These are phyloP conservation scores for Botrytis fabae DNA, from an alignment of 2,329 filamentous ascomycete species.

Conservation along the genomic window DNA sequence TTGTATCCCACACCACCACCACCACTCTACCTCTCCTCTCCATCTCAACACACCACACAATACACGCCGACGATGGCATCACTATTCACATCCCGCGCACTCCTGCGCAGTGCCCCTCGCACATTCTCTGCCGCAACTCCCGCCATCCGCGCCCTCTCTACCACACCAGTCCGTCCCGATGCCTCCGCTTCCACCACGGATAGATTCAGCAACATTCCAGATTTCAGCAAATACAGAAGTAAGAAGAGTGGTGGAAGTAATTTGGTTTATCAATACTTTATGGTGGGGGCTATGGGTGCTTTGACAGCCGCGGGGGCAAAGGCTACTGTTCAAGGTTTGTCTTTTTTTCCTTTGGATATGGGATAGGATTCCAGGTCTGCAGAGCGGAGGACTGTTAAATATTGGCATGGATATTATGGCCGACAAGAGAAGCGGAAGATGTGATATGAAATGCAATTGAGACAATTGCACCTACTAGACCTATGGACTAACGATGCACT, in stretches of 20 bases:
- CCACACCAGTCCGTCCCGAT: conserved; percentile 32
- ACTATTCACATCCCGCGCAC: conserved; percentile 67
- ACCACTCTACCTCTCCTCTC: conserved; percentile 20
- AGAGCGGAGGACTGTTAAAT: background rate
- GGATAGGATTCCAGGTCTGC: conserved; percentile 9
- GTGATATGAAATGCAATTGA: conserved; percentile 3
- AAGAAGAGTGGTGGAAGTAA: conserved; percentile 68
- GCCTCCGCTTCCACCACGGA: conserved; percentile 23
- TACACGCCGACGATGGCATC: conserved; percentile 56
- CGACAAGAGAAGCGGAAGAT: background rate
- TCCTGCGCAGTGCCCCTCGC: conserved; percentile 59
- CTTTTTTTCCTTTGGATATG: conserved; percentile 16
- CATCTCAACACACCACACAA: conserved; percentile 18
- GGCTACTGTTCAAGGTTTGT: conserved; percentile 90
- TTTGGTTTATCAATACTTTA: conserved; percentile 95
- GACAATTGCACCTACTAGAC: conserved; percentile 25
- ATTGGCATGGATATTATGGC: background rate
- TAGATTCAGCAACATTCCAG: conserved; percentile 65
- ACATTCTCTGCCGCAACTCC: conserved; percentile 35
- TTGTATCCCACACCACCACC: conserved; percentile 18
- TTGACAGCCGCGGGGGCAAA: conserved; percentile 92
- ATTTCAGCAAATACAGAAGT: conserved; percentile 85
- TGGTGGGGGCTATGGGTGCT: conserved; percentile 94
- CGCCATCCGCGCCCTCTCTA: conserved; percentile 55
- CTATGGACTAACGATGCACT: conserved; percentile 11